Evolutionary conservation across 179 eudicot species (phyloP), one percentile per base, ranked within the genome.

Genomic region (Beta macrorhiza): DNA sequence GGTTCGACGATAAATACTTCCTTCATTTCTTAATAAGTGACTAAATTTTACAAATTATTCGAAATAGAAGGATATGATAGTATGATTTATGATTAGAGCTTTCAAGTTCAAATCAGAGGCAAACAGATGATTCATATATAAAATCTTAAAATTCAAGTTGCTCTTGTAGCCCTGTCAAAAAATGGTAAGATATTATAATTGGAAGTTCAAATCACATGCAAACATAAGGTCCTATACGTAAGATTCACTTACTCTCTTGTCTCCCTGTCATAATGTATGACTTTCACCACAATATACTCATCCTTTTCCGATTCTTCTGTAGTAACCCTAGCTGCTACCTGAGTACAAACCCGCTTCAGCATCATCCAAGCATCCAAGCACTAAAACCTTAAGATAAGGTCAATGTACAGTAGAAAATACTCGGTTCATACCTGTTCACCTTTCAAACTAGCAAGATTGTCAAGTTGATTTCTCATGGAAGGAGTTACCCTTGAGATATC

Each of bases 201-300:
- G 42, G 2, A 19, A 69, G 20, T 19, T 69, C 7, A 42, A 59
- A 45, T 42, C 17, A 68, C 49, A 73, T 32, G 83, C 8, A 78
- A 69, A 78, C 7, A 45, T 64, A 58, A 74, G 19, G 12, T 20
- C 17, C 47, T 51, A 71, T 71, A 17, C 25, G 53, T 32, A 86
- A 76, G 75, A 32, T 74, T 72, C 62, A 83, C 99, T 91, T 90
- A 95, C 98, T 89, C 95, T 88, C 87, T 87, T 42, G 92, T 82
- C 69, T 93, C 99, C 84, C 92, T 85, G 75, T 93, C 99, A 89
- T 91, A 93, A 83, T 93, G 93, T 76, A 89, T 92, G 20, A 95
- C 99, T 92, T 95, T 95, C 79, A 92, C 97, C 80, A 95, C 89
- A 86, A 95, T 86, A 89, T 94, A 93, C 81, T 95, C 99, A 86